phyloP scores from a whole-genome alignment of 2,329 filamentous ascomycete genomes.

The Thelonectria rubi region DNA sequence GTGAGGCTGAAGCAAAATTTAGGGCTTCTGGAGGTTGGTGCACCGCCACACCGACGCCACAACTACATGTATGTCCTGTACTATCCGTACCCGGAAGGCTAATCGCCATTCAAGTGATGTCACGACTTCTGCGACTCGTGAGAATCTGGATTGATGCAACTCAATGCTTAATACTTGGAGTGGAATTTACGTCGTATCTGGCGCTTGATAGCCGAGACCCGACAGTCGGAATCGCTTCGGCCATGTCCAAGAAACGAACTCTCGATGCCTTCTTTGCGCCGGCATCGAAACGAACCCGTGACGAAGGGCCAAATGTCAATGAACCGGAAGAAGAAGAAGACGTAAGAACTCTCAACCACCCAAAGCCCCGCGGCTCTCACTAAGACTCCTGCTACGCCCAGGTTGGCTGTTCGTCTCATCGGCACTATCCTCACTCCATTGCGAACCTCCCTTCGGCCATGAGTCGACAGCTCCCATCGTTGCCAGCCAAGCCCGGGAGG shows the following conservation, averaged over 20 bases:
- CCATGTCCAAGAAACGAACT: constrained; percentile 58
- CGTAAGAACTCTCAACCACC: neutral
- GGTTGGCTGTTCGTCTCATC: constrained; percentile 50
- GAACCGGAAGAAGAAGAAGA: constrained; percentile 21
- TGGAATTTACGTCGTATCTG: too few relatives aligned
- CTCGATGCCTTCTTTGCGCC: constrained; percentile 72
- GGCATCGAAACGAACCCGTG: constrained; percentile 38
- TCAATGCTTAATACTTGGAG: too few relatives aligned
- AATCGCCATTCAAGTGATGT: constrained; percentile 31
- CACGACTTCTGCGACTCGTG: constrained; percentile 22
- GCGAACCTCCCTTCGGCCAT: constrained; percentile 52
- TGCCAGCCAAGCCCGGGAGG: constrained; percentile 62
- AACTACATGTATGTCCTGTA: constrained; percentile 33
- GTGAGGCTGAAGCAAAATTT: constrained; percentile 36
- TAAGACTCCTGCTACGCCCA: constrained; percentile 15
- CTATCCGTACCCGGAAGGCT: too few relatives aligned
- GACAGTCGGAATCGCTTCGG: neutral
- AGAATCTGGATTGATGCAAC: neutral
- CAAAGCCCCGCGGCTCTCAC: neutral
- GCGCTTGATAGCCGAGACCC: neutral
- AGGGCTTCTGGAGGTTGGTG: constrained; percentile 29
- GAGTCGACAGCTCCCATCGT: constrained; percentile 50
- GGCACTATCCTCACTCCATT: constrained; percentile 62
- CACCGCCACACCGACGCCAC: constrained; percentile 31
- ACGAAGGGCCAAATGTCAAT: constrained; percentile 13